Base-by-base conservation (phyloP, 2,329 filamentous ascomycete genomes). In the Aspergillus sergii region DNA sequence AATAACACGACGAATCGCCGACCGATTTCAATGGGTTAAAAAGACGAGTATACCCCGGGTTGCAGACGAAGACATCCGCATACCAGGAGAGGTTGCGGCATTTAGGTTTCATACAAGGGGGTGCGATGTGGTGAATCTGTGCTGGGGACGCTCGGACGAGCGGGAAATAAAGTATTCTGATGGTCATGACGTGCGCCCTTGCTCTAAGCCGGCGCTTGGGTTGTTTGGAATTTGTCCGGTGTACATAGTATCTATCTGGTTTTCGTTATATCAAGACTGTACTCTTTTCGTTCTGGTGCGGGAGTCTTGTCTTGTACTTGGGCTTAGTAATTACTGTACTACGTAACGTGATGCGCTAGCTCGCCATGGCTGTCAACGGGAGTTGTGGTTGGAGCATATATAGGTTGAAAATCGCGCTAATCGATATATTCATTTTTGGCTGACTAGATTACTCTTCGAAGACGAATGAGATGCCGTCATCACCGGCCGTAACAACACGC, bases 401-500 rank as follows among this genome's bases (percentile, higher is more conserved):
- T 58, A 3, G 14, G 23, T 55, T 36, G 4, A 16, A 11, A 9
- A 36, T 34, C n/a, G 51, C 34, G 51, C 51, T 48, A 43, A 48
- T 23, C 26, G 19, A 53, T 50, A 64, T 68, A 59, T 66, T 61
- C 53, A 60, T 58, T 36, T 51, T 61, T 57, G 36, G 59, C 53
- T 36, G 53, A 28, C 53, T 53, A 54, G 19, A 30, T 65, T 71
- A 76, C 57, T 80, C 78, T 64, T 80, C 79, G 66, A 83, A 84
- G 32, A 83, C 77, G 59, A 84, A 70, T 6, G 78, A 73, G 60
- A 83, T 76, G 10, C 79, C 79, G 71, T 99, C 95, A 80, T 99
- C 95, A 28, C 95, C 95, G 2, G 93, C 95, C 7, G 95, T 98
- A 5, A 97, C 86, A 56, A 98, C 83, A 68, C 89, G 85, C 77